Percentiles rank a stretch among this genome's conserved stretches.
Evolutionary conservation across 805 yeast species (phyloP).

Genomic region (Teunomyces funiuensis): DNA sequence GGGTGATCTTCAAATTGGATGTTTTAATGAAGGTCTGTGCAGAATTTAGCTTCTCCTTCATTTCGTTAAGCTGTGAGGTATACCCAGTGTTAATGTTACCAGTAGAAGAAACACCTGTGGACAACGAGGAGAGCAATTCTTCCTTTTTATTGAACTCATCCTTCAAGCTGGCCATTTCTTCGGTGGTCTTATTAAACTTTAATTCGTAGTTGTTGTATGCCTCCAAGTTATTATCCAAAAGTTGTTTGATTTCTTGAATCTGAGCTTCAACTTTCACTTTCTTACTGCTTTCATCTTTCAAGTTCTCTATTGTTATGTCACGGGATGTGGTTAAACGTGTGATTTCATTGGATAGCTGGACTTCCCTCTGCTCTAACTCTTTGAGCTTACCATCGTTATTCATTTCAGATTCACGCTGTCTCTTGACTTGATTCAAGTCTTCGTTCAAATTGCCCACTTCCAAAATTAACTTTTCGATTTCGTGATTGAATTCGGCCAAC

Average conservation of each 20-base stretch:
- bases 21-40: slow-evolving; percentile 58
- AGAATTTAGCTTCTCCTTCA: slow-evolving; percentile 54
- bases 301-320: slow-evolving; percentile 56
- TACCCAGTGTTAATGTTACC: slow-evolving; percentile 80
- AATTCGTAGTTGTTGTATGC: slow-evolving; percentile 42
- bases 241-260: slow-evolving; percentile 30
- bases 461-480: slow-evolving; percentile 44
- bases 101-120: slow-evolving; percentile 86
- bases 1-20: slow-evolving; percentile 55
- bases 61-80: slow-evolving; percentile 63
- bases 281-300: slow-evolving; percentile 51
- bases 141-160: slow-evolving; percentile 58
- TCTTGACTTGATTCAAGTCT: slow-evolving; percentile 57
- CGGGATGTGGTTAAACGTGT: slow-evolving; percentile 67
- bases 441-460: slow-evolving; percentile 62
- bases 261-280: slow-evolving; percentile 31
- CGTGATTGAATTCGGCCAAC: slow-evolving; percentile 41
- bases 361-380: slow-evolving; percentile 58
- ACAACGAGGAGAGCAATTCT: slow-evolving; percentile 75
- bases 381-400: slow-evolving; percentile 60
- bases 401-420: slow-evolving; percentile 55
- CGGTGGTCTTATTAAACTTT: slow-evolving; percentile 46
- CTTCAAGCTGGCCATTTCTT: slow-evolving; percentile 45
- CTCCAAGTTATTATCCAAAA: slow-evolving; percentile 35
- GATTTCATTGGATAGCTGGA: slow-evolving; percentile 55